A percentile compares a stretch with the other conserved stretches of the same genome.
Conservation (phyloP, 352 stramenopile genomes). For the Phytophthora sojae region DNA sequence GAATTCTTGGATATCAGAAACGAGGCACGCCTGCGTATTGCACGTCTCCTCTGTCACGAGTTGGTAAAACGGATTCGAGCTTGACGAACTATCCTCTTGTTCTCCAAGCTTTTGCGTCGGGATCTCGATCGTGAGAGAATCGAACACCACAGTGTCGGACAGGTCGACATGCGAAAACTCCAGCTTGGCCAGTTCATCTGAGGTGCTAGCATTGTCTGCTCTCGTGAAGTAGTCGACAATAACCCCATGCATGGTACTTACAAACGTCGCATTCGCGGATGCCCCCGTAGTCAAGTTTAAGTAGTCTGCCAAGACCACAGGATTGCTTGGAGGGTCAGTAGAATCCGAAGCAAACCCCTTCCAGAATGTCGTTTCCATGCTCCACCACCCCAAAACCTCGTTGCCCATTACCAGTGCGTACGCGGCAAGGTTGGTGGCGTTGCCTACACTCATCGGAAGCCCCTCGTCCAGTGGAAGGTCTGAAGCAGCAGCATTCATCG, state of each 20-base stretch:
- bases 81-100: slow-evolving; percentile 11
- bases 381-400: slow-evolving; percentile 5
- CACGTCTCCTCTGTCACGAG: neutral
- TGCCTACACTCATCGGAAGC: neutral
- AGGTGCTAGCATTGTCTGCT: slow-evolving; percentile 1
- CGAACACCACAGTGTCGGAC: slow-evolving; percentile 1
- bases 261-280: neutral
- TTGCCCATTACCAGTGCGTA: slow-evolving; percentile 1
- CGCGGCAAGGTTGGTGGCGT: neutral
- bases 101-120: slow-evolving; percentile 4
- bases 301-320: neutral
- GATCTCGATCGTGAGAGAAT: slow-evolving; percentile 18
- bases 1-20: neutral
- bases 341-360: neutral
- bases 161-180: slow-evolving; percentile 17
- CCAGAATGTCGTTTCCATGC: neutral
- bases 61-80: neutral
- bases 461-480: neutral
- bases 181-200: slow-evolving; percentile 2
- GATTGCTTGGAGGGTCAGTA: neutral
- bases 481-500: neutral
- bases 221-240: neutral
- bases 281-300: neutral
- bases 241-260: neutral
- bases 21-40: slow-evolving; percentile 5